A percentile compares a stretch with the other conserved stretches of the same genome.
Conservation (phyloP, 192 early-diverging fungal species). For the Coemansia sp. region DNA sequence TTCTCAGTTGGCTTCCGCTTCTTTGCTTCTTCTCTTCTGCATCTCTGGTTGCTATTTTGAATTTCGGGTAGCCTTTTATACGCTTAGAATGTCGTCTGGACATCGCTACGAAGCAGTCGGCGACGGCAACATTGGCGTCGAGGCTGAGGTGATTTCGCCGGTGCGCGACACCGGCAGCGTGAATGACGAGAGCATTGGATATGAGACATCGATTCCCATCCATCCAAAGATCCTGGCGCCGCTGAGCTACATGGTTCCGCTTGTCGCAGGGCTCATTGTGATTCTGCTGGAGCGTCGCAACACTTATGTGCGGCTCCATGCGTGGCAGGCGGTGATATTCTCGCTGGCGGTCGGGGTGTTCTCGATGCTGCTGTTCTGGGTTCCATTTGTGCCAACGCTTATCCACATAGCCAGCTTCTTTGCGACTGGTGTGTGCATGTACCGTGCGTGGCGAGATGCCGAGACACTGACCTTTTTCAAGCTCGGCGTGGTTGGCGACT, state of each 20-base stretch:
- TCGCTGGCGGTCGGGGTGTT: constrained; percentile 19
- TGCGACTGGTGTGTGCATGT: constrained; percentile 29
- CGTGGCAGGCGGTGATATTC: constrained; percentile 49
- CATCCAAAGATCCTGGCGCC: constrained; percentile 54
- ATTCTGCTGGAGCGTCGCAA: constrained; percentile 48
- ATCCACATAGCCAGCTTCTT: constrained; percentile 38
- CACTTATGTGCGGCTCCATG: constrained; percentile 49
- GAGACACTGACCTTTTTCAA: constrained; percentile 54
- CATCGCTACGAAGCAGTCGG: constrained; percentile 49
- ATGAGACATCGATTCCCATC: constrained; percentile 47
- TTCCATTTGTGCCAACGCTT: constrained; percentile 26
- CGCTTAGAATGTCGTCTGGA: constrained; percentile 29
- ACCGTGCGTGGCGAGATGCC: constrained; percentile 44
- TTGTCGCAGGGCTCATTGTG: constrained; percentile 32
- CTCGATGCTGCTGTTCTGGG: constrained; percentile 49
- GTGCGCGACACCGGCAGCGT: constrained; percentile 19
- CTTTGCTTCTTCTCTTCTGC: not conserved
- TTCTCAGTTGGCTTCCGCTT: not conserved
- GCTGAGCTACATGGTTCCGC: constrained; percentile 42
- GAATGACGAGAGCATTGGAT: constrained; percentile 44
- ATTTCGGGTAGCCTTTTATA: not conserved
- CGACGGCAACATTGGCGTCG: constrained; percentile 49
- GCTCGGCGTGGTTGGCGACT: constrained; percentile 47
- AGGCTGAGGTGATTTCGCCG: constrained; percentile 43
- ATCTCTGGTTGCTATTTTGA: not conserved